Percentiles rank a stretch among this genome's conserved stretches.
Conservation (phyloP, 352 stramenopile genomes). For the Lagenidium giganteum region DNA sequence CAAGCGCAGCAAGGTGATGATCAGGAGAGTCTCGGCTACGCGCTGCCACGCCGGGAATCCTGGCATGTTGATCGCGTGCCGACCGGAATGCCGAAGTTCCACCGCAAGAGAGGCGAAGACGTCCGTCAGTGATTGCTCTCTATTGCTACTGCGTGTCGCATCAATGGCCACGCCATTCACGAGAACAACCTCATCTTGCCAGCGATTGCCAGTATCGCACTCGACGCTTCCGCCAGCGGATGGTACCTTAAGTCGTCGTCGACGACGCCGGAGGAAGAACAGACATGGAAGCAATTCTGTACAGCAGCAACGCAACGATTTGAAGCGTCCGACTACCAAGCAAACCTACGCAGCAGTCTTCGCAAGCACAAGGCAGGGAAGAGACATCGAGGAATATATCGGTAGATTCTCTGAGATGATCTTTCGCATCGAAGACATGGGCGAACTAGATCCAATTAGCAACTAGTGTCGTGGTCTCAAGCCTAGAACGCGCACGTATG, state of each 20-base stretch:
- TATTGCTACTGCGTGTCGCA: constrained; percentile 11
- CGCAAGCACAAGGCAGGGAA: too few species aligned
- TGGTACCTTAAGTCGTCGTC: constrained; percentile 15
- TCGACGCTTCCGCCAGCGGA: constrained; percentile 11
- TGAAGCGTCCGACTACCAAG: constrained; percentile 15
- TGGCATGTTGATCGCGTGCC: too few species aligned
- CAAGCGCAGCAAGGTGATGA: too few species aligned
- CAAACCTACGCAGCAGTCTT: constrained; percentile 8
- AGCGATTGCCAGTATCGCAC: constrained; percentile 4
- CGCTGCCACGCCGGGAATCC: too few species aligned
- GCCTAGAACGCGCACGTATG: too few species aligned
- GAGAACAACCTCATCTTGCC: constrained; percentile 6
- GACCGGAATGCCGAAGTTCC: constrained; percentile 7
- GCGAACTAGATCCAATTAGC: too few species aligned
- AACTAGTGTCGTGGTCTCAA: too few species aligned
- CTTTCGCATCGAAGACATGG: too few species aligned
- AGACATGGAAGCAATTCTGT: constrained; percentile 9
- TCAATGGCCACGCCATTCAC: constrained; percentile 3
- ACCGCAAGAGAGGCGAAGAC: constrained; percentile 11
- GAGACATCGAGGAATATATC: too few species aligned
- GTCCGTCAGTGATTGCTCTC: constrained; percentile 12
- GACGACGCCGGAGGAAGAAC: constrained; percentile 1
- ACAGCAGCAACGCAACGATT: constrained; percentile 5
- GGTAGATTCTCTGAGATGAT: too few species aligned
- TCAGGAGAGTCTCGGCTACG: too few species aligned